Conservation (phyloP, 495 filamentous ascomycete genomes). For the Neurospora tetraspora region DNA sequence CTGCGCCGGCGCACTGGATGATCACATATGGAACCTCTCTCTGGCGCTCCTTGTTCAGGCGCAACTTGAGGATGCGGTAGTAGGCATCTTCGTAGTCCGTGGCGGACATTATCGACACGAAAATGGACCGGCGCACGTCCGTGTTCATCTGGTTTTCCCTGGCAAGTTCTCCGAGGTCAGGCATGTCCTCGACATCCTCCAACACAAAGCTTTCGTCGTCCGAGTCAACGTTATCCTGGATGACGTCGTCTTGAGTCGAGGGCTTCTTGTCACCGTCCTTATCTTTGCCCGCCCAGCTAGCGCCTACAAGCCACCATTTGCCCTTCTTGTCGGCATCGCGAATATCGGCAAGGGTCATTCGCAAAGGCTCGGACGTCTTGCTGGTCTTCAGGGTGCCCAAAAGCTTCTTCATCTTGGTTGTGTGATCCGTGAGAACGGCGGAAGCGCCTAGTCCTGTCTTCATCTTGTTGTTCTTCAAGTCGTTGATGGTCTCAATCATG, state of each 20-base stretch:
- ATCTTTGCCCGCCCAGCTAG: slow-evolving; percentile 61
- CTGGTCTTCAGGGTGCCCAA: slow-evolving; percentile 64
- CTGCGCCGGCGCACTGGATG: slow-evolving; percentile 75
- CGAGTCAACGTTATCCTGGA: slow-evolving; percentile 12
- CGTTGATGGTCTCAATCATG: slow-evolving; percentile 95
- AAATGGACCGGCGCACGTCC: slow-evolving; percentile 83
- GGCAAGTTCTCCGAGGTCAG: slow-evolving; percentile 64
- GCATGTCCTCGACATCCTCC: slow-evolving; percentile 39
- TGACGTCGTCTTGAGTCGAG: slow-evolving; percentile 27
- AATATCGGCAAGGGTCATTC: slow-evolving; percentile 72
- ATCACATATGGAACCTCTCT: slow-evolving; percentile 81
- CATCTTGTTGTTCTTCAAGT: slow-evolving; percentile 86
- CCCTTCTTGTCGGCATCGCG: slow-evolving; percentile 72
- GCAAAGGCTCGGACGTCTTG: slow-evolving; percentile 70
- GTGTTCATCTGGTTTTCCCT: slow-evolving; percentile 90
- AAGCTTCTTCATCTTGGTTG: slow-evolving; percentile 73
- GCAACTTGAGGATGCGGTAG: slow-evolving; percentile 64
- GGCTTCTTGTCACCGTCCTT: slow-evolving; percentile 12
- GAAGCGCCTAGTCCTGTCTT: slow-evolving; percentile 59
- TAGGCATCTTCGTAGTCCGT: slow-evolving; percentile 78
- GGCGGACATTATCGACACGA: slow-evolving; percentile 82
- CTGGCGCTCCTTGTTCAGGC: slow-evolving; percentile 76
- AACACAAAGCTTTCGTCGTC: slow-evolving; percentile 20
- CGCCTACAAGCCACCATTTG: slow-evolving; percentile 97
- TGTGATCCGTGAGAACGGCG: slow-evolving; percentile 60